These are phyloP conservation scores for Juncus inflexus DNA, from an alignment of 176 grass and related monocot species.

Conservation along the genomic window DNA sequence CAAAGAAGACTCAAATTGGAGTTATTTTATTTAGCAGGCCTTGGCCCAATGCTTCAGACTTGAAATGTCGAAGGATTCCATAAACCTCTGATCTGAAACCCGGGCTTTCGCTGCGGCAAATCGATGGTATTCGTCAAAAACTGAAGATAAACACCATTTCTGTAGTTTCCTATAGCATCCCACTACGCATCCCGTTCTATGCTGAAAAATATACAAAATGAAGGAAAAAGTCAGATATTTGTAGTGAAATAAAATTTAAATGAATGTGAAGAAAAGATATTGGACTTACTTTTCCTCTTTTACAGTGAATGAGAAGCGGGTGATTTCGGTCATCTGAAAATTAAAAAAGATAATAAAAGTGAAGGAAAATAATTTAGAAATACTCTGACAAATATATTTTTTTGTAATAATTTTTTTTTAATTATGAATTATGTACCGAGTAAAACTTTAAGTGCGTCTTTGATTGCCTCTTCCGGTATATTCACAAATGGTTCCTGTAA, in stretches of 20 bases:
- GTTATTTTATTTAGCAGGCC: constrained; percentile 15
- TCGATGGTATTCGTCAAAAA: constrained; percentile 75
- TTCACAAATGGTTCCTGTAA: constrained; percentile 54
- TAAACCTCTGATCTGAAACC: constrained; percentile 63
- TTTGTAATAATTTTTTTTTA: background rate
- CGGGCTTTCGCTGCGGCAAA: constrained; percentile 87
- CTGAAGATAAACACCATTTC: constrained; percentile 72
- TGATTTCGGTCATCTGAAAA: constrained; percentile 67
- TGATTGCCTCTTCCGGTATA: constrained; percentile 74
- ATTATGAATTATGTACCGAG: constrained; percentile 45
- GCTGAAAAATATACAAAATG: constrained; percentile 37
- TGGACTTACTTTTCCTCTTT: constrained; percentile 65
- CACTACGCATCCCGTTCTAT: constrained; percentile 80
- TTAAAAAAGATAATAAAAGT: constrained; percentile 3
- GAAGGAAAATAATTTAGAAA: constrained; percentile 11
- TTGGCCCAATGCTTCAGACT: constrained; percentile 40
- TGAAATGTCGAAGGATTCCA: constrained; percentile 83
- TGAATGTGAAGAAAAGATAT: background rate
- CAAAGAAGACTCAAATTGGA: constrained; percentile 12
- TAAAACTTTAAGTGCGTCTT: constrained; percentile 71
- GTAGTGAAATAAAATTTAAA: constrained; percentile 3
- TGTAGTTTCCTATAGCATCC: constrained; percentile 82
- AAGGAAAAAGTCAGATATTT: background rate
- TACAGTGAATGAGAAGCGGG: constrained; percentile 90
- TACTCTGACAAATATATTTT: background rate